Conservation (phyloP, 192 early-diverging fungal species). For the Linnemannia hyalina region DNA sequence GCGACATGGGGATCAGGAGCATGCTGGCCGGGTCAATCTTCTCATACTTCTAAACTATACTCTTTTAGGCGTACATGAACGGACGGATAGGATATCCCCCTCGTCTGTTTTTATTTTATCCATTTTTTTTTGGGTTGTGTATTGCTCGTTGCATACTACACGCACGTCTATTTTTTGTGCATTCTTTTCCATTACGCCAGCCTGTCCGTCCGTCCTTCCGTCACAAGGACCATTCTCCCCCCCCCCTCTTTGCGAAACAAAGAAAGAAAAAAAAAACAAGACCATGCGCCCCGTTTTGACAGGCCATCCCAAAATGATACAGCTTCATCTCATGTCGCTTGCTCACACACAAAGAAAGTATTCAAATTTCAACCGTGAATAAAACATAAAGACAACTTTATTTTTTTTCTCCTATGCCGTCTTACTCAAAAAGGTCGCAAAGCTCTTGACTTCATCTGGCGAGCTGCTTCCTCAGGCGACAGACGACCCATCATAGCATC, state of each 20-base stretch:
- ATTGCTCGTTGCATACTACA: not conserved
- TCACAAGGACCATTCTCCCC: not conserved
- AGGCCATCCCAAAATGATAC: no score
- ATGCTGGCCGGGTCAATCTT: not conserved
- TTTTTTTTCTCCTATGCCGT: not conserved
- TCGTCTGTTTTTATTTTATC: not conserved
- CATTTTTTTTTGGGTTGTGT: not conserved
- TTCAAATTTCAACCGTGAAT: not conserved
- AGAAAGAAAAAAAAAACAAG: not conserved
- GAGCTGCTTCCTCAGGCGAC: slow-evolving; percentile 14
- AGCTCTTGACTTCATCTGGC: slow-evolving; percentile 16
- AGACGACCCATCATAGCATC: slow-evolving; percentile 47
- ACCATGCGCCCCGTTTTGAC: not conserved
- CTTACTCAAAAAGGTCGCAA: not conserved
- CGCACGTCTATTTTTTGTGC: not conserved
- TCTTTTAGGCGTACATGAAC: not conserved
- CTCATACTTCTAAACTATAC: not conserved
- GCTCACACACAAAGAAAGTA: not conserved
- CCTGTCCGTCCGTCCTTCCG: not conserved
- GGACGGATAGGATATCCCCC: not conserved
- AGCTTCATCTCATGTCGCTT: no score
- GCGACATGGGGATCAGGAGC: not conserved
- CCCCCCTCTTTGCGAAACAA: not conserved
- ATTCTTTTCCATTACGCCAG: no score
- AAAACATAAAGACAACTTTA: not conserved